Conservation (phyloP, 495 filamentous ascomycete species). For the Hypoxylon cercidicola region DNA sequence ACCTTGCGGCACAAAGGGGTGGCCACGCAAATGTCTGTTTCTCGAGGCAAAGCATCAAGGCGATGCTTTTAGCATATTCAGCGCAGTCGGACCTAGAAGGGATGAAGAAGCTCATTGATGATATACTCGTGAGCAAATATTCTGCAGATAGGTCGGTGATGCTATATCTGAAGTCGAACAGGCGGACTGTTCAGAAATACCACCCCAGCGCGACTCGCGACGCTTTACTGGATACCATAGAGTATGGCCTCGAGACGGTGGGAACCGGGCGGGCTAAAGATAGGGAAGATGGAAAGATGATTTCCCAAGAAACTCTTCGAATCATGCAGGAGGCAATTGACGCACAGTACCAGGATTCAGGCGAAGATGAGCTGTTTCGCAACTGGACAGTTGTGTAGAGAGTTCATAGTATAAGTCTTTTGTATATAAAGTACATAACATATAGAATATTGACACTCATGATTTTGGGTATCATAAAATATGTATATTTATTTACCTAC, state of each 20-base stretch:
- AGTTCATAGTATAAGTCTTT: no score
- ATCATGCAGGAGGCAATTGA: conserved; percentile 29
- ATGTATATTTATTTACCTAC: no score
- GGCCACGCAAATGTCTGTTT: conserved; percentile 42
- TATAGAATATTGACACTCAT: no score
- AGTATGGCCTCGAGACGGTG: conserved; percentile 9
- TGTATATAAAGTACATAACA: not conserved
- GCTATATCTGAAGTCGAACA: conserved; percentile 46
- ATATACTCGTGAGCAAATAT: conserved; percentile 42
- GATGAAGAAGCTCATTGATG: conserved; percentile 46
- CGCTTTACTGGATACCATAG: conserved; percentile 25
- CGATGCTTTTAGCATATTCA: conserved; percentile 53
- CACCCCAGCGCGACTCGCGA: not conserved
- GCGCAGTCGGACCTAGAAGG: conserved; percentile 46
- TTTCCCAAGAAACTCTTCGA: conserved; percentile 23
- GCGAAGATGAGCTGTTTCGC: not conserved
- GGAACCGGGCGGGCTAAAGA: conserved; percentile 3
- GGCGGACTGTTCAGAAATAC: conserved; percentile 35
- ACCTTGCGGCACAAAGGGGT: conserved; percentile 45
- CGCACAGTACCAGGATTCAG: not conserved
- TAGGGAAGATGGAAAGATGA: conserved; percentile 1
- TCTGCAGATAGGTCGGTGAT: conserved; percentile 43
- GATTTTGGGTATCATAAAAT: no score
- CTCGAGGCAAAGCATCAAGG: conserved; percentile 52
- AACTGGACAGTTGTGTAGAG: not conserved